Evolutionary conservation across 768 basidiomycete species (phyloP).

Genomic region (Trametes elegans): DNA sequence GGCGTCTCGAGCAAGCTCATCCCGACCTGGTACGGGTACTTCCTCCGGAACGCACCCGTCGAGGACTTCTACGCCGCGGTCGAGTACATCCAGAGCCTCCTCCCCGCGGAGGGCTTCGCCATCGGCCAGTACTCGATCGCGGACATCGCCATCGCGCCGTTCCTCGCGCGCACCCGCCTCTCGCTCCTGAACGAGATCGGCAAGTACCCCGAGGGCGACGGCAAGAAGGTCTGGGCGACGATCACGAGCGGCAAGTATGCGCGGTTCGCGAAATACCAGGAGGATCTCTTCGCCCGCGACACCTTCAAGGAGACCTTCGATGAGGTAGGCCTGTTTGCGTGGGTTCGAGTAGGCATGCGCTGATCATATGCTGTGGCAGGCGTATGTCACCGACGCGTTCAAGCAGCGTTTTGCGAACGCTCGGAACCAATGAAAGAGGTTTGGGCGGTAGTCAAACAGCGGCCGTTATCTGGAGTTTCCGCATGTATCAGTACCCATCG

Average conservation of each 20-base stretch:
- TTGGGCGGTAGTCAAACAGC: not conserved
- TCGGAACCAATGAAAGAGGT: not conserved
- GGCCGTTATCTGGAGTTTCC: not conserved
- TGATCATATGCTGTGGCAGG: slow-evolving; percentile 8
- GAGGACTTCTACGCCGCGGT: slow-evolving; percentile 42
- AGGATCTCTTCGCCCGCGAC: slow-evolving; percentile 46
- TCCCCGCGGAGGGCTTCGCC: slow-evolving; percentile 48
- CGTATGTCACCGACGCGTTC: slow-evolving; percentile 19
- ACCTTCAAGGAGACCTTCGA: slow-evolving; percentile 57
- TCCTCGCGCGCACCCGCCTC: slow-evolving; percentile 53
- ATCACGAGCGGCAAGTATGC: slow-evolving; percentile 47
- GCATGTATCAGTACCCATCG: not conserved
- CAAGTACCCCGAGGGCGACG: slow-evolving; percentile 46
- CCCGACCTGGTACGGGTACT: slow-evolving; percentile 37
- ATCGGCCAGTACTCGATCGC: slow-evolving; percentile 54
- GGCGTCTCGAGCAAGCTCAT: slow-evolving; percentile 45
- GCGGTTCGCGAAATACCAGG: slow-evolving; percentile 48
- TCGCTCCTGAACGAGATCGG: slow-evolving; percentile 50
- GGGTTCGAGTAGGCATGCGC: too few species aligned
- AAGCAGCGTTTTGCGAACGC: slow-evolving; percentile 17
- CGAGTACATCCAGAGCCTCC: slow-evolving; percentile 46
- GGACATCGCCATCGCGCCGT: slow-evolving; percentile 59
- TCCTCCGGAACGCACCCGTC: slow-evolving; percentile 39
- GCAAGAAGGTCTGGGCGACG: slow-evolving; percentile 37
- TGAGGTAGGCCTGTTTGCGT: slow-evolving; percentile 42